A percentile compares a stretch with the other conserved stretches of the same genome.
Evolutionary conservation across 306 rosid species (phyloP).

Genomic region (Astragalus membranaceus): DNA sequence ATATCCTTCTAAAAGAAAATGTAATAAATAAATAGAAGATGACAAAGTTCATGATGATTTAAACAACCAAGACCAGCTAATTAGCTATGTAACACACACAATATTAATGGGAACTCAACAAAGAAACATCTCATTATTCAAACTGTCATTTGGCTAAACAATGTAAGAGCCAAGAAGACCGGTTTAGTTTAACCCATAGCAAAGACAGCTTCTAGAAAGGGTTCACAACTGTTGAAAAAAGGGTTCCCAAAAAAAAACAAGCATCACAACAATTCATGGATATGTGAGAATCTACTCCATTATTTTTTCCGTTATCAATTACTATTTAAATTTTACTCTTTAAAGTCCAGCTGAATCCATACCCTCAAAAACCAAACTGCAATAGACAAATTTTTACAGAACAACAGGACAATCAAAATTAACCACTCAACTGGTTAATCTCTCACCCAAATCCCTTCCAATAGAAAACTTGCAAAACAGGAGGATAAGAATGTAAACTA

Average conservation of each 20-base stretch:
- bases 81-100: background rate
- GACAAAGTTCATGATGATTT: background rate
- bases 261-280: background rate
- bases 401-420: background rate
- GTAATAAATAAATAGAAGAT: background rate
- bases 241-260: background rate
- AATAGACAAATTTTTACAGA: background rate
- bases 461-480: background rate
- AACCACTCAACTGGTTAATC: background rate
- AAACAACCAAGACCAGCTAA: background rate
- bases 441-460: background rate
- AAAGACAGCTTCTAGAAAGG: background rate
- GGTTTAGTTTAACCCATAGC: background rate
- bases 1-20: background rate
- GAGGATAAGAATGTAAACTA: too few species aligned
- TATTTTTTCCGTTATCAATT: background rate
- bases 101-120: background rate
- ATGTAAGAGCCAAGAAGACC: background rate
- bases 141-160: background rate
- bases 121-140: conserved; percentile 6
- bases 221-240: background rate
- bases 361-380: background rate
- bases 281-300: background rate
- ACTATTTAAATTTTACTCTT: background rate
- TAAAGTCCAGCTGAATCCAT: background rate